A percentile compares a stretch with the other conserved stretches of the same genome.
Evolutionary conservation across 1,284 basidiomycete genomes (phyloP).

Genomic region (Trichosporon sp.): DNA sequence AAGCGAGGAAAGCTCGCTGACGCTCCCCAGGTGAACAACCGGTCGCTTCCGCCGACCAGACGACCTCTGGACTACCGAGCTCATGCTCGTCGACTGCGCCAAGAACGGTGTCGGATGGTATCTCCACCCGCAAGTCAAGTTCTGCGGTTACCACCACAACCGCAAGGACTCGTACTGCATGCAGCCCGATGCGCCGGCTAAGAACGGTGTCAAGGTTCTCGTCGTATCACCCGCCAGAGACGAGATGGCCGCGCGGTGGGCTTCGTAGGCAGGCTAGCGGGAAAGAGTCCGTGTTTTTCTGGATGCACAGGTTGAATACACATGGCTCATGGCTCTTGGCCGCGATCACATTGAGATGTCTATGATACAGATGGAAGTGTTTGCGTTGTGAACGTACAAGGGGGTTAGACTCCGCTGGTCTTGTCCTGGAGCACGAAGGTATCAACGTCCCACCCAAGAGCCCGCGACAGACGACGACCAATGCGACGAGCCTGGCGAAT

Average conservation of each 20-base stretch:
- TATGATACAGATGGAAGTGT: too few species aligned
- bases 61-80: background rate
- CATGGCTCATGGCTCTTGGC: background rate
- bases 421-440: constrained; percentile 18
- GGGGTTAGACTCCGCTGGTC: background rate
- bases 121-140: background rate
- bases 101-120: background rate
- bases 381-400: background rate
- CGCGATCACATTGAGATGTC: too few species aligned
- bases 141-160: background rate
- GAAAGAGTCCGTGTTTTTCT: background rate
- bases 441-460: constrained; percentile 2
- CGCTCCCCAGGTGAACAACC: background rate
- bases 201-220: background rate
- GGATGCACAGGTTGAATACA: background rate
- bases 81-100: background rate
- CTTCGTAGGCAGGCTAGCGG: background rate
- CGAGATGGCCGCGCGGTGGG: background rate
- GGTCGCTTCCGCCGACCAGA: background rate
- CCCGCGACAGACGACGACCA: constrained; percentile 10
- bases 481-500: constrained; percentile 4
- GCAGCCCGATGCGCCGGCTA: background rate
- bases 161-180: background rate
- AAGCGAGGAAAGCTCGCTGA: background rate
- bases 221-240: background rate